phyloP scores from a whole-genome alignment of 345 rosid genomes.

The Clausena lansium region DNA sequence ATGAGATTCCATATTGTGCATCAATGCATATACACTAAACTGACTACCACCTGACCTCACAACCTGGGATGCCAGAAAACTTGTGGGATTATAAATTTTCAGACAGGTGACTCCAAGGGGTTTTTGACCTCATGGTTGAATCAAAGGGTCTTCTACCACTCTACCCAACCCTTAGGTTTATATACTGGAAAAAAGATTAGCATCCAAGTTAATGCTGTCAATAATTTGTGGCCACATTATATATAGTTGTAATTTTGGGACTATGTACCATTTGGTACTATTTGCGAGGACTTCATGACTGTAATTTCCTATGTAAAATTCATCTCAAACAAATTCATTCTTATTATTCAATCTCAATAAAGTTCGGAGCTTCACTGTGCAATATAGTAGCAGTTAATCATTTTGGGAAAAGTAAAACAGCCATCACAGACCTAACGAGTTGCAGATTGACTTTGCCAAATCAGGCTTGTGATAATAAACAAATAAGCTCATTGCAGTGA shows the following conservation, averaged over 20 bases:
- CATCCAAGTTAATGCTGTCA: slow-evolving; percentile 2
- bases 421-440: background rate
- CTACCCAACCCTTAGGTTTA: background rate
- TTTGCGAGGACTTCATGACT: background rate
- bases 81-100: background rate
- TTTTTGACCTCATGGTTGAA: background rate
- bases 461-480: background rate
- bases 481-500: background rate
- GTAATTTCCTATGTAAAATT: background rate
- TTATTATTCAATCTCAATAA: background rate
- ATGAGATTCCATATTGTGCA: background rate
- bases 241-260: background rate
- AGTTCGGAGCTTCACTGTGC: background rate
- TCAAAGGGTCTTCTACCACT: background rate
- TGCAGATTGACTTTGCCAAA: background rate
- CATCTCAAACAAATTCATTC: background rate
- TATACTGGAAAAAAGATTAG: background rate
- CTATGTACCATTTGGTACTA: background rate
- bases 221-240: background rate
- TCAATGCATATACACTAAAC: background rate
- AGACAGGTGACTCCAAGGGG: background rate
- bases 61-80: background rate
- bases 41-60: background rate
- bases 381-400: background rate
- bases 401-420: background rate